Evolutionary conservation across 148 eudicot species (phyloP).

Genomic region (Camellia granthamiana): DNA sequence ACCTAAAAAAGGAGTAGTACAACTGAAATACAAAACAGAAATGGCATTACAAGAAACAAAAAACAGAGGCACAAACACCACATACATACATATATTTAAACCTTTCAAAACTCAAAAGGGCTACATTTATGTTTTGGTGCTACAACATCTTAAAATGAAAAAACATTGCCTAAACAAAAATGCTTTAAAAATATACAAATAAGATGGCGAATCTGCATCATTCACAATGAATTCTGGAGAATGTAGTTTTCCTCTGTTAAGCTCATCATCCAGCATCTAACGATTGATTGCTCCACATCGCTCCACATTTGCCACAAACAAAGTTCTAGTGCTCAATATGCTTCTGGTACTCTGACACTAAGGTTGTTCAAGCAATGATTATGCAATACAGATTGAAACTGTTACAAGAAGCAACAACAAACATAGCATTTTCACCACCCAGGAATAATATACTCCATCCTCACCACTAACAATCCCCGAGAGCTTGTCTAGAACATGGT

Average conservation of each 20-base stretch:
- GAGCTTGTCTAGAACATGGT: slow-evolving; percentile 9
- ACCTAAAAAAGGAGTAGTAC: background rate
- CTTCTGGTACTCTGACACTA: background rate
- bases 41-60: background rate
- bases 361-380: background rate
- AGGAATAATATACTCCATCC: slow-evolving; percentile 1
- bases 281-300: no score
- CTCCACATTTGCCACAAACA: background rate
- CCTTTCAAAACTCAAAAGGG: background rate
- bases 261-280: background rate
- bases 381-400: slow-evolving; percentile 8
- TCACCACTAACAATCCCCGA: background rate
- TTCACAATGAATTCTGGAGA: background rate
- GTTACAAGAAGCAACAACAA: slow-evolving; percentile 2
- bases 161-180: slow-evolving; percentile 9
- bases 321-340: background rate
- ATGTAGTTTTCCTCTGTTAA: background rate
- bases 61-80: background rate
- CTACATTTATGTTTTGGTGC: background rate
- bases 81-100: background rate
- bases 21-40: background rate
- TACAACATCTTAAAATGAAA: background rate
- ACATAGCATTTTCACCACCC: slow-evolving; percentile 9
- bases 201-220: background rate
- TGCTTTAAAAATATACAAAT: background rate